Conservation (phyloP, 352 stramenopile species). For the Phytophthora sp. region DNA sequence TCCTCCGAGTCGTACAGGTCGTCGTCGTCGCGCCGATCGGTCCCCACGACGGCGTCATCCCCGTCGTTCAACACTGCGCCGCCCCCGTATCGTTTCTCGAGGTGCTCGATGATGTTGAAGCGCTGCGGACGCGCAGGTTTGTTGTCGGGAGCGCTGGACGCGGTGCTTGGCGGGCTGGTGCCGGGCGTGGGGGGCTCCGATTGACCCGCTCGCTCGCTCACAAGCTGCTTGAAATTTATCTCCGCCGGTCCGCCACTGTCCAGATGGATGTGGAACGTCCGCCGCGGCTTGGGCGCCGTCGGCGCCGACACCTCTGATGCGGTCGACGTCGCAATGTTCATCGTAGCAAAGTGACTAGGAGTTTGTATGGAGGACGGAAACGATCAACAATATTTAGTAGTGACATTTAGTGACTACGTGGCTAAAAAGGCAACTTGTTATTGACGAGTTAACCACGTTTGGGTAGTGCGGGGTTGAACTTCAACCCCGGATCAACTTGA, state of each 20-base stretch:
- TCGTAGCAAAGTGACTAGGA: too few relatives aligned
- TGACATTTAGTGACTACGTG: too few relatives aligned
- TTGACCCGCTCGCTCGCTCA: conserved; percentile 29
- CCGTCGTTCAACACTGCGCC: conserved; percentile 64
- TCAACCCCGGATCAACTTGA: too few relatives aligned
- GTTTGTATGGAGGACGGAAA: too few relatives aligned
- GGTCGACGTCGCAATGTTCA: too few relatives aligned
- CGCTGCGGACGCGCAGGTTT: conserved; percentile 40
- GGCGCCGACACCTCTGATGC: conserved; percentile 2
- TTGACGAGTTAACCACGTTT: conserved; percentile 15
- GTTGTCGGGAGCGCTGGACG: not conserved
- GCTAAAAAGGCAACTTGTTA: conserved; percentile 7
- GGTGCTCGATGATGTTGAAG: conserved; percentile 88
- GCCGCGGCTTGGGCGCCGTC: conserved; percentile 27
- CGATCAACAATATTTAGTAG: too few relatives aligned
- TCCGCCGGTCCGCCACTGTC: conserved; percentile 51
- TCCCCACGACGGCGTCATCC: conserved; percentile 22
- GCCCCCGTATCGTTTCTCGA: conserved; percentile 86
- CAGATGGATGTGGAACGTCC: conserved; percentile 64
- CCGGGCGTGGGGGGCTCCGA: not conserved
- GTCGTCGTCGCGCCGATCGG: conserved; percentile 70
- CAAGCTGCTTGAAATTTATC: conserved; percentile 79
- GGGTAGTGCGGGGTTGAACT: not conserved
- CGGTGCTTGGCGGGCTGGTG: not conserved
- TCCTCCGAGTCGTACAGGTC: conserved; percentile 90